These are phyloP conservation scores for Gryganskiella cystojenkinii DNA, from an alignment of 192 early-diverging fungal genomes.

Conservation along the genomic window DNA sequence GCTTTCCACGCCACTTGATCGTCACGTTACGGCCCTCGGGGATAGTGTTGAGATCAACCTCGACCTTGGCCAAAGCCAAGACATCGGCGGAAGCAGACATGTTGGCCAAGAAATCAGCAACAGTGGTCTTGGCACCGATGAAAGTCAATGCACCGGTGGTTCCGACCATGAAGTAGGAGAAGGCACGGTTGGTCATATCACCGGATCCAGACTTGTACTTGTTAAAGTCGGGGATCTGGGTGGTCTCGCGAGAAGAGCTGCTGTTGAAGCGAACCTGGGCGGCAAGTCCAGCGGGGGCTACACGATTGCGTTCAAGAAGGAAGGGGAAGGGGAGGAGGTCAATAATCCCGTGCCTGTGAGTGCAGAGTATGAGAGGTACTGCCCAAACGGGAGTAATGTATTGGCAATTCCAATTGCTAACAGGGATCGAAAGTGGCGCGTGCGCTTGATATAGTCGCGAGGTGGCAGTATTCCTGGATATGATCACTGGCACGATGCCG, in stretches of 20 bases:
- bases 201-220: slow-evolving; percentile 76
- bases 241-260: slow-evolving; percentile 68
- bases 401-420: too few species aligned
- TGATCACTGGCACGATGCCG: too few species aligned
- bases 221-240: slow-evolving; percentile 78
- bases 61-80: slow-evolving; percentile 96
- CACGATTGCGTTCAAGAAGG: too few species aligned
- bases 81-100: slow-evolving; percentile 98
- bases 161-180: slow-evolving; percentile 96
- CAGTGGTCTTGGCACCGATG: slow-evolving; percentile 88
- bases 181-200: slow-evolving; percentile 74
- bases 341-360: too few species aligned
- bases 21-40: slow-evolving; percentile 97
- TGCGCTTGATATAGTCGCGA: too few species aligned
- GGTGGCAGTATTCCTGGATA: too few species aligned
- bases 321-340: too few species aligned
- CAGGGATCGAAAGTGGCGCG: too few species aligned
- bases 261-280: slow-evolving; percentile 57
- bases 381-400: too few species aligned
- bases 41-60: slow-evolving; percentile 91
- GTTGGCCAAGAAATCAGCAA: slow-evolving; percentile 84
- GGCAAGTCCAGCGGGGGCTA: slow-evolving; percentile 40
- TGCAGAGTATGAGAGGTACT: too few species aligned
- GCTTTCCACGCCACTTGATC: slow-evolving; percentile 99
- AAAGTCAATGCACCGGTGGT: slow-evolving; percentile 86